Evolutionary conservation across 345 rosid genomes (phyloP).

Genomic region (Lepidium didymum): DNA sequence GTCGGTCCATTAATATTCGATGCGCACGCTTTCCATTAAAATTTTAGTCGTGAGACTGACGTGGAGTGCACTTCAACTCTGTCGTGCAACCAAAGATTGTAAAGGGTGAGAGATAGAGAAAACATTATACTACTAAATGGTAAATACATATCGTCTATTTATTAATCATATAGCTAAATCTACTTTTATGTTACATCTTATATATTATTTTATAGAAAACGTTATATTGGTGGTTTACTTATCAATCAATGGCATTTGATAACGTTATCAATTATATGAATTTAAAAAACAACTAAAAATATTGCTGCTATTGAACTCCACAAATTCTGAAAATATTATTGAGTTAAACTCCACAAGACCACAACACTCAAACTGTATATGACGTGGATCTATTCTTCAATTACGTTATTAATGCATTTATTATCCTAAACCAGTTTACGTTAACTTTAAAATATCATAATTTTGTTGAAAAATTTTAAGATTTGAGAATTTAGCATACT

Average conservation of each 20-base stretch:
- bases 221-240: too few relatives aligned
- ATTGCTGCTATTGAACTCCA: neutral
- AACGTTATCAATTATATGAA: too few relatives aligned
- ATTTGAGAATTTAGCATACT: neutral
- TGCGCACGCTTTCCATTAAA: neutral
- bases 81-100: neutral
- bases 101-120: neutral
- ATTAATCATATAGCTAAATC: too few relatives aligned
- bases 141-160: too few relatives aligned
- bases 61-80: constrained; percentile 6
- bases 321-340: neutral
- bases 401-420: neutral
- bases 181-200: too few relatives aligned
- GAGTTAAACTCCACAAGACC: neutral
- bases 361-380: neutral
- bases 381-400: neutral
- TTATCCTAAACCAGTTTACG: neutral
- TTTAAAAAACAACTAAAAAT: neutral
- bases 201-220: too few relatives aligned
- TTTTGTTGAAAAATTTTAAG: neutral
- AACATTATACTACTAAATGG: too few relatives aligned
- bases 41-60: constrained; percentile 6
- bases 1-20: neutral
- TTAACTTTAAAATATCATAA: neutral
- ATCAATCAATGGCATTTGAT: too few relatives aligned